phyloP scores from a whole-genome alignment of 129 eudicot species.

The Ambrosia trifida region DNA sequence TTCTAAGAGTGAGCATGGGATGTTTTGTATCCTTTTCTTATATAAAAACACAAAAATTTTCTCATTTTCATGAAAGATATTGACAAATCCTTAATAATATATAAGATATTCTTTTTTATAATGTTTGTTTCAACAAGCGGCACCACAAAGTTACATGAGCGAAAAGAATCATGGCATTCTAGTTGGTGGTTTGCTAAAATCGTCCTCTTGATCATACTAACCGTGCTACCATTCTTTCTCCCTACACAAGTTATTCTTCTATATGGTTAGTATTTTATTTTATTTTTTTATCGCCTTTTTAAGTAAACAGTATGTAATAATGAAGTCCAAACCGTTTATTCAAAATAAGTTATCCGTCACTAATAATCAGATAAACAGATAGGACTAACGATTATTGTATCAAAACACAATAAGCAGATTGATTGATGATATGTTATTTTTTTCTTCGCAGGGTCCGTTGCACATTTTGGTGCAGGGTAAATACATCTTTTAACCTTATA shows the following conservation, averaged over 20 bases:
- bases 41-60: neutral
- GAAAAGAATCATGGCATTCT: constrained; percentile 75
- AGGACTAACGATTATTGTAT: neutral
- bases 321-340: neutral
- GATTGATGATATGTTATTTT: constrained; percentile 21
- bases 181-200: constrained; percentile 78
- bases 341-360: neutral
- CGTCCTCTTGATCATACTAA: constrained; percentile 39
- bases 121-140: constrained; percentile 80
- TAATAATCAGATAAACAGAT: neutral
- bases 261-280: constrained; percentile 53
- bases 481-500: constrained; percentile 10
- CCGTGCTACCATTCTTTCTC: constrained; percentile 51
- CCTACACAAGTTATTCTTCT: constrained; percentile 51
- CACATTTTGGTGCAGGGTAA: constrained; percentile 95
- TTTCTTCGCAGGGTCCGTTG: constrained; percentile 61
- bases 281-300: neutral
- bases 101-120: constrained; percentile 56
- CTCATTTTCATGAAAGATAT: neutral
- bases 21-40: constrained; percentile 70
- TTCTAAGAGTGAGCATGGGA: constrained; percentile 79
- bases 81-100: constrained; percentile 43
- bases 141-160: constrained; percentile 60
- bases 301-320: neutral
- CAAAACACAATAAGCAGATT: neutral